phyloP scores from a whole-genome alignment of 164 flowering plant genomes.

The Magnolia sinica region DNA sequence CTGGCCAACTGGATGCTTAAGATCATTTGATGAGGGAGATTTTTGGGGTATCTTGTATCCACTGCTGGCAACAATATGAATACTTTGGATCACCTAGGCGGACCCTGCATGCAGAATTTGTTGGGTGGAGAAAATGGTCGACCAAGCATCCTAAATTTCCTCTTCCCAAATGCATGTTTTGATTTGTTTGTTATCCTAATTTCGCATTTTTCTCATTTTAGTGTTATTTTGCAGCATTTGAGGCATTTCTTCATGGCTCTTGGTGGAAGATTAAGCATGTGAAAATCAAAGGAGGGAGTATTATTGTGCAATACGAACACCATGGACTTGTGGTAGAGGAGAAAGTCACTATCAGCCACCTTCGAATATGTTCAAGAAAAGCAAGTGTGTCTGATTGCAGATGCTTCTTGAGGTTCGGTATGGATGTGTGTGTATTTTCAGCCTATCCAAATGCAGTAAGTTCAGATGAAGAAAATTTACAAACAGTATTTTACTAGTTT shows the following conservation, averaged over 20 bases:
- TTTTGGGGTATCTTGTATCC: not conserved
- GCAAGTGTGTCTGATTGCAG: constrained; percentile 68
- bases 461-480: constrained; percentile 26
- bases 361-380: constrained; percentile 66
- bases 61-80: not conserved
- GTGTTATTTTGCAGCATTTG: constrained; percentile 56
- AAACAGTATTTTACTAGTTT: constrained; percentile 35
- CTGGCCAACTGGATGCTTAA: not conserved
- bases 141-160: not conserved
- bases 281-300: constrained; percentile 42
- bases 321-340: constrained; percentile 29
- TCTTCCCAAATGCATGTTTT: not conserved
- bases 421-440: constrained; percentile 63
- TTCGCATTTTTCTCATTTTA: not conserved
- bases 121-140: not conserved
- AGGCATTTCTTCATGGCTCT: constrained; percentile 51
- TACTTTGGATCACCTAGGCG: not conserved
- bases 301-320: constrained; percentile 36
- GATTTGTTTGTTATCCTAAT: not conserved
- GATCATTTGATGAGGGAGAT: not conserved
- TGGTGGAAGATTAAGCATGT: constrained; percentile 60
- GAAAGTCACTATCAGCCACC: constrained; percentile 32
- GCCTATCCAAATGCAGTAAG: constrained; percentile 15
- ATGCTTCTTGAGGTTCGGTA: constrained; percentile 65
- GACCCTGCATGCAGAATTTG: not conserved